Evolutionary conservation across 1,284 basidiomycete species (phyloP).

Genomic region (Cystobasidiaceae sp.): DNA sequence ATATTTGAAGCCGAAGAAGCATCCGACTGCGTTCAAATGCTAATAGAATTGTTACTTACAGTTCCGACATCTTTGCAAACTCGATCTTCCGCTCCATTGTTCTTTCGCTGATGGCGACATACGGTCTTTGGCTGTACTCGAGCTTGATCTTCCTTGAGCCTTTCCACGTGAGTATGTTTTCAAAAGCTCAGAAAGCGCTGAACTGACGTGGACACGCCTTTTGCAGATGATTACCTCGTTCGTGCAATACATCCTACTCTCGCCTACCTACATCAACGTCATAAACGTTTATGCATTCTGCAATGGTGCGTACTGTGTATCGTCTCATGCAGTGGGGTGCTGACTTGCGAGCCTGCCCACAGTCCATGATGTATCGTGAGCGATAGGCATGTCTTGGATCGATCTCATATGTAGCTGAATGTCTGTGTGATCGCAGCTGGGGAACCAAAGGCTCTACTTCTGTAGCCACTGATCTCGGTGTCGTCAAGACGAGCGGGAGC

Average conservation of each 20-base stretch:
- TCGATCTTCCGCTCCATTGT: constrained; percentile 80
- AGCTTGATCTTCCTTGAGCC: constrained; percentile 63
- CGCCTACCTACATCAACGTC: constrained; percentile 86
- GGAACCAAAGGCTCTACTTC: constrained; percentile 62
- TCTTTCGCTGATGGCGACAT: constrained; percentile 74
- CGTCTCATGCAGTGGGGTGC: background rate
- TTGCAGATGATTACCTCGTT: constrained; percentile 87
- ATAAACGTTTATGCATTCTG: constrained; percentile 71
- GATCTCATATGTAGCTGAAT: constrained; percentile 29
- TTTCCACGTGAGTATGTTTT: constrained; percentile 3
- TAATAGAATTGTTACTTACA: background rate
- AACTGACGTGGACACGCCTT: constrained; percentile 67
- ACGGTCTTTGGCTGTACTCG: constrained; percentile 74
- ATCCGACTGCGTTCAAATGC: too few species aligned
- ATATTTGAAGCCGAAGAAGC: background rate
- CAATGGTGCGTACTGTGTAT: constrained; percentile 42
- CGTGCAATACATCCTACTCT: constrained; percentile 82
- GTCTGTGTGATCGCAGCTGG: background rate
- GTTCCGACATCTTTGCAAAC: constrained; percentile 14
- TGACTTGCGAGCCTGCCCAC: background rate
- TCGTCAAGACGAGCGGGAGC: constrained; percentile 55
- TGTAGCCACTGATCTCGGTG: constrained; percentile 72
- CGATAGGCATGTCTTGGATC: background rate
- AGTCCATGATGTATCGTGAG: constrained; percentile 26
- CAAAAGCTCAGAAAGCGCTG: background rate